phyloP scores from a whole-genome alignment of 345 rosid species.

The Rubroshorea leprosula region DNA sequence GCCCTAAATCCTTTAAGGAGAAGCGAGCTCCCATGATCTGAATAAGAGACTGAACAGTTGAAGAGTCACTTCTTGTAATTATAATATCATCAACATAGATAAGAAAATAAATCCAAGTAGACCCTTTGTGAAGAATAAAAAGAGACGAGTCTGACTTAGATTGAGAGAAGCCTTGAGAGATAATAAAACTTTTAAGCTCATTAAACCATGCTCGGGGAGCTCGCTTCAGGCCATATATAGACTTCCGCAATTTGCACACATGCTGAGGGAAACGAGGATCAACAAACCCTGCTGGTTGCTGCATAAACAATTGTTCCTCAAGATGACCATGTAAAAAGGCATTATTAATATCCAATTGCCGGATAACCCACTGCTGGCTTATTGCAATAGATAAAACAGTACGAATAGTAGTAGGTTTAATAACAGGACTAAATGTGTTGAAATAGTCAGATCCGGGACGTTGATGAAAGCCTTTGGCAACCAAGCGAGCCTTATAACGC shows the following conservation, averaged over 20 bases:
- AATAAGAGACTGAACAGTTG: rapidly evolving
- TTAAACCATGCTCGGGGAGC: not conserved
- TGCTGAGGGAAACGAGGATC: no score
- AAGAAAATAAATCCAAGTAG: not conserved
- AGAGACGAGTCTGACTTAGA: not conserved
- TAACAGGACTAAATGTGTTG: no score
- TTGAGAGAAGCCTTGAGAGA: not conserved
- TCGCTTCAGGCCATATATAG: not conserved
- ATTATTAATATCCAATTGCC: no score
- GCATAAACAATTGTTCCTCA: no score
- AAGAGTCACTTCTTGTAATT: not conserved
- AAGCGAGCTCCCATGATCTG: rapidly evolving
- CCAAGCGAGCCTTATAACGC: no score
- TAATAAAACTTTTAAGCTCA: not conserved
- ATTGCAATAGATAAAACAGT: no score
- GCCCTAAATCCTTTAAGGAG: not conserved
- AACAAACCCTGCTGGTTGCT: no score
- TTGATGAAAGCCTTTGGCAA: no score
- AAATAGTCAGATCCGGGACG: no score
- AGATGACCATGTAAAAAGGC: no score
- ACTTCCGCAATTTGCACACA: not conserved
- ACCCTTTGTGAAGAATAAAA: not conserved
- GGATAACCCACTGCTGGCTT: no score
- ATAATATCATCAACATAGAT: not conserved
- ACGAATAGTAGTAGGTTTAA: no score